phyloP scores from a whole-genome alignment of 2,329 filamentous ascomycete species.

The Neofusicoccum sp. region DNA sequence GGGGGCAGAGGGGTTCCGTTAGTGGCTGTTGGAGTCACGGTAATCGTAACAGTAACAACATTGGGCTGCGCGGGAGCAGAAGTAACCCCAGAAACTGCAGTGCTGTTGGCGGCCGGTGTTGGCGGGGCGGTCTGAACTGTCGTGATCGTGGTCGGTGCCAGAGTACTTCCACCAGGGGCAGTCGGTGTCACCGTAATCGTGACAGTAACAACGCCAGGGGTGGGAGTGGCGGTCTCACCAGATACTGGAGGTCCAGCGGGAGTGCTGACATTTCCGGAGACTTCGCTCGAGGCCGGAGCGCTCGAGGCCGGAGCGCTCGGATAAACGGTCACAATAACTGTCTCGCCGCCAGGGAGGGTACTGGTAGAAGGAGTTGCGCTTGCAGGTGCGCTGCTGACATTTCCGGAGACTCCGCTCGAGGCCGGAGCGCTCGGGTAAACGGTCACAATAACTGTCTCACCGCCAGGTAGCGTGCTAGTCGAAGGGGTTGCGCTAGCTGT shows the following conservation, averaged over 20 bases:
- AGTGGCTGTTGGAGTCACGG: constrained; percentile 3
- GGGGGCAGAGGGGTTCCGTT: constrained; percentile 4
- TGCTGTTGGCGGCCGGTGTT: not conserved
- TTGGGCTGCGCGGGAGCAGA: not conserved
- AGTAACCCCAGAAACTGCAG: not conserved
- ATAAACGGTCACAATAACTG: not conserved
- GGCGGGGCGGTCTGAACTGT: not conserved
- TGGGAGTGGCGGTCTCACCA: not conserved
- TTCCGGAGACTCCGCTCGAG: not conserved
- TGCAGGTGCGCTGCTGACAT: not conserved
- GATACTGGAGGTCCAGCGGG: not conserved
- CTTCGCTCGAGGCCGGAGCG: not conserved
- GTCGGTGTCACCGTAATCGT: constrained; percentile 2
- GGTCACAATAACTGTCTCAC: no score
- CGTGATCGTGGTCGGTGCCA: constrained; percentile 2
- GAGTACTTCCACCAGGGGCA: constrained; percentile 5
- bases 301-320: not conserved
- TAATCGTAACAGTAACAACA: not conserved
- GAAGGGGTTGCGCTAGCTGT: no score
- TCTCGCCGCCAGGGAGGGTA: not conserved
- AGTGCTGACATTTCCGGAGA: not conserved
- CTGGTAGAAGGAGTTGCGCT: not conserved
- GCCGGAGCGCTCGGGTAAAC: not conserved
- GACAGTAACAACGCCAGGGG: not conserved
- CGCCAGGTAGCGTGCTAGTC: no score